Evolutionary conservation across 805 yeast species (phyloP), one percentile per base, ranked within the genome.

Genomic region (Metschnikowia borealis): DNA sequence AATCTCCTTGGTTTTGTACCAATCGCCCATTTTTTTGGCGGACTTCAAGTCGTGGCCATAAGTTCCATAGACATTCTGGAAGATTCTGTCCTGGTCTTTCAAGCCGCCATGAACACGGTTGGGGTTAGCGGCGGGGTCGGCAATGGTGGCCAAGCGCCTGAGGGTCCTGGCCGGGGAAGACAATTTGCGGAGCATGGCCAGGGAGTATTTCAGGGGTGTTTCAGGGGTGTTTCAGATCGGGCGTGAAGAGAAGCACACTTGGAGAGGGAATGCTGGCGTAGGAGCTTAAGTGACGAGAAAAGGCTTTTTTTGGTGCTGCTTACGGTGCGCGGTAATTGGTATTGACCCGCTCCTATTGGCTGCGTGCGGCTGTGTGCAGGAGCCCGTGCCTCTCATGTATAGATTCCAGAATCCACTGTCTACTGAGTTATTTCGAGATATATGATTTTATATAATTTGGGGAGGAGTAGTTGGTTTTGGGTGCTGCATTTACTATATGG

Each of bases 1-100:
- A 60, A 88, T 83, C 70, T 88, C 96, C 70, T 88, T 89, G 58
- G 96, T 89, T 73, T 88, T 89, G 74, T 88, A 75, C 96, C 96
- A 88, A 69, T 89, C 96, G 46, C 96, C 96, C 82, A 86, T 85
- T 61, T 79, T 80, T 77, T 77, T 76, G 39, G 94, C 85, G 14
- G 84, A 73, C 68, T 85, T 84, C 60, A 89, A 72, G 66, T 87
- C 92, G 55, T 77, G 79, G 46, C 94, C 94, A 66, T 85, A 85
- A 54, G 76, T 80, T 49, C 83, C 84, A 69, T 88, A 87, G 46
- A 88, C 76, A 69, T 88, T 88, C 71, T 89, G 96, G 70, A 88
- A 88, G 59, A 88, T 89, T 62, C 96, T 82, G 71, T 88, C 96
- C 66, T 80, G 83, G 71, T 88, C 96, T 59, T 79, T 78, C 56